Conservation (phyloP, 352 stramenopile genomes). For the Elongisporangium prolatum region DNA sequence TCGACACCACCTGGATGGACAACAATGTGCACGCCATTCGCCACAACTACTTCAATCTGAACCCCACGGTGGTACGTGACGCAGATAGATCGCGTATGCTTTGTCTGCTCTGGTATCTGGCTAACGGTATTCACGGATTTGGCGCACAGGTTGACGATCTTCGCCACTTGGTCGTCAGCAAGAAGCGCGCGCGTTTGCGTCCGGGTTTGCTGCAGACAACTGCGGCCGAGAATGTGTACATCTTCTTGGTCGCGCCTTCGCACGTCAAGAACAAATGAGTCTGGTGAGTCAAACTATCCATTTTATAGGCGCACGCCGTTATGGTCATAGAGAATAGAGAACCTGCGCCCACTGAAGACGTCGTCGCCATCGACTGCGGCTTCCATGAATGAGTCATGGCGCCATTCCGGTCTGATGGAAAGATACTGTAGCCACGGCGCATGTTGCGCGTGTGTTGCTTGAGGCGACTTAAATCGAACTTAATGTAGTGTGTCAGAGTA, state of each 20-base stretch:
- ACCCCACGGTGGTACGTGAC: slow-evolving; percentile 62
- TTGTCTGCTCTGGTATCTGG: neutral
- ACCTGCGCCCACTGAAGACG: neutral
- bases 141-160: slow-evolving; percentile 48
- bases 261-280: slow-evolving; percentile 61
- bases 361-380: neutral
- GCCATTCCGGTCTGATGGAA: neutral
- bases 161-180: slow-evolving; percentile 51
- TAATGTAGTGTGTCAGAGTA: neutral
- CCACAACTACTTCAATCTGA: slow-evolving; percentile 87
- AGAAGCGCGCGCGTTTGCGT: slow-evolving; percentile 43
- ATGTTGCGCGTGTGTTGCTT: neutral
- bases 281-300: neutral
- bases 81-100: neutral
- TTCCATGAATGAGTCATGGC: neutral
- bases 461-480: neutral
- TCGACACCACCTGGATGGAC: slow-evolving; percentile 87
- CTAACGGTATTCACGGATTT: neutral
- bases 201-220: slow-evolving; percentile 52
- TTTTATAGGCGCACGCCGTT: neutral
- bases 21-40: slow-evolving; percentile 81
- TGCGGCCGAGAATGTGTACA: slow-evolving; percentile 66
- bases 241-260: slow-evolving; percentile 66
- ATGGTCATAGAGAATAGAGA: slow-evolving; percentile 3
- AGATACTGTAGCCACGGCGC: neutral